Percentiles rank a stretch among this genome's conserved stretches.
Evolutionary conservation across 2,329 filamentous ascomycete species (phyloP).

Genomic region (Pseudogymnoascus sp.): DNA sequence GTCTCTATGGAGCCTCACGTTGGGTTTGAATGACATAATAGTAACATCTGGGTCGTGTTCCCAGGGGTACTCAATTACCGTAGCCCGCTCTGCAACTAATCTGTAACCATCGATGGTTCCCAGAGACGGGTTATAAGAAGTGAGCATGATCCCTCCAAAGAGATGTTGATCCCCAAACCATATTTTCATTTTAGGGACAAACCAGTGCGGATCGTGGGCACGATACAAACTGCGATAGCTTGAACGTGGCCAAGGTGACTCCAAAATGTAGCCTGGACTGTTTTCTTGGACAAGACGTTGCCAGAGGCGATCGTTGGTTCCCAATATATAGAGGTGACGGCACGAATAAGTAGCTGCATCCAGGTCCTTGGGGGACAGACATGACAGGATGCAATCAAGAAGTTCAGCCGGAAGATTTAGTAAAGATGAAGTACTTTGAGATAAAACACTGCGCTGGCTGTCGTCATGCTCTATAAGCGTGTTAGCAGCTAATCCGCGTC

Average conservation of each 20-base stretch:
- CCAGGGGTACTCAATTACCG: conserved; percentile 53
- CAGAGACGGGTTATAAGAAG: conserved; percentile 63
- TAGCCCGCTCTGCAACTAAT: conserved; percentile 55
- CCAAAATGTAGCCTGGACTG: conserved; percentile 47
- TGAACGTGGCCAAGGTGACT: conserved; percentile 46
- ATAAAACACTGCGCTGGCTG: background rate
- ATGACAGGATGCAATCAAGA: conserved; percentile 59
- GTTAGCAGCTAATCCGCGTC: background rate
- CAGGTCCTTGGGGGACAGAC: conserved; percentile 57
- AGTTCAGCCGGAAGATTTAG: conserved; percentile 64
- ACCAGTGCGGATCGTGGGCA: conserved; percentile 75
- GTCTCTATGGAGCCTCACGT: conserved; percentile 63
- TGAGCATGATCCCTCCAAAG: conserved; percentile 65
- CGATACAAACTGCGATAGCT: conserved; percentile 65
- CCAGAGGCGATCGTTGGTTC: conserved; percentile 63
- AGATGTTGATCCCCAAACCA: conserved; percentile 76
- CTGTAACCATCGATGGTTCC: conserved; percentile 75
- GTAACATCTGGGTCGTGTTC: conserved; percentile 53
- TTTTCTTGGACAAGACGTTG: conserved; percentile 58
- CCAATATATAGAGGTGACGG: conserved; percentile 48
- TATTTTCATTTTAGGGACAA: conserved; percentile 66
- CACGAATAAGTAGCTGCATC: conserved; percentile 52
- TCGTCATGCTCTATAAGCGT: background rate
- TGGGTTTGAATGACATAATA: conserved; percentile 64
- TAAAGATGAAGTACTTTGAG: conserved; percentile 28